Percentiles rank a stretch among this genome's conserved stretches.
These are phyloP conservation scores for Suillus lakei DNA, from an alignment of 768 basidiomycete species.

Conservation along the genomic window DNA sequence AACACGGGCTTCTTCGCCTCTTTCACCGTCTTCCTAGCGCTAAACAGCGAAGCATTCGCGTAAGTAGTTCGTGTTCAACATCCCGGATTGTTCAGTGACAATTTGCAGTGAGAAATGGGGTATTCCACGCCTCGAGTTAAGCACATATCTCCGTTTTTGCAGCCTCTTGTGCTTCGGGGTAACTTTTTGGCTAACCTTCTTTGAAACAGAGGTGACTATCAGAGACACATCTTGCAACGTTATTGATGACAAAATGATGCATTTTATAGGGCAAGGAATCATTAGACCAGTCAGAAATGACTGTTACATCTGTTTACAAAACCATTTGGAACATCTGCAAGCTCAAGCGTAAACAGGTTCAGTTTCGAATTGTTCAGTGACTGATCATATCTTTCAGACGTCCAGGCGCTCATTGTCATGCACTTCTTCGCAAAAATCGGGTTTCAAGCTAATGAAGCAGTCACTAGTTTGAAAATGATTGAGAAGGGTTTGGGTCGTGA, in stretches of 20 bases:
- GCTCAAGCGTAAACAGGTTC: conserved; percentile 69
- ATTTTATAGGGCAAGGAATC: conserved; percentile 70
- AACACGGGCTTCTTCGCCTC: conserved; percentile 96
- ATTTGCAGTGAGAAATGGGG: conserved; percentile 70
- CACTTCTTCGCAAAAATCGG: conserved; percentile 94
- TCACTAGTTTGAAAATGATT: conserved; percentile 89
- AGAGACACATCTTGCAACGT: neutral
- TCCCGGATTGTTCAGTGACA: conserved; percentile 15
- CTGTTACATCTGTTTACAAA: conserved; percentile 86
- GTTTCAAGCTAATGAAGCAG: conserved; percentile 92
- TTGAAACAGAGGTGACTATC: conserved; percentile 81
- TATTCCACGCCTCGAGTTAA: conserved; percentile 70
- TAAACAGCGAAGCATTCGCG: conserved; percentile 94
- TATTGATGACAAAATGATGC: conserved; percentile 8
- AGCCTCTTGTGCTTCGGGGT: conserved; percentile 78
- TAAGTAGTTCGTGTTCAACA: conserved; percentile 38
- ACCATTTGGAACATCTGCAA: conserved; percentile 95
- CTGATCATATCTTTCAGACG: conserved; percentile 55
- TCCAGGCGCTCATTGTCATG: conserved; percentile 84
- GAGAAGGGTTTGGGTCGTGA: conserved; percentile 97
- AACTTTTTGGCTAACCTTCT: conserved; percentile 87
- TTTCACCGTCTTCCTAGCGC: conserved; percentile 96
- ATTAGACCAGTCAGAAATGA: conserved; percentile 82
- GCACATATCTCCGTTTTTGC: conserved; percentile 88
- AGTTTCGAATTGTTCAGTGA: conserved; percentile 2